phyloP scores from a whole-genome alignment of 2,329 filamentous ascomycete genomes.

The Hansfordia pulvinata region DNA sequence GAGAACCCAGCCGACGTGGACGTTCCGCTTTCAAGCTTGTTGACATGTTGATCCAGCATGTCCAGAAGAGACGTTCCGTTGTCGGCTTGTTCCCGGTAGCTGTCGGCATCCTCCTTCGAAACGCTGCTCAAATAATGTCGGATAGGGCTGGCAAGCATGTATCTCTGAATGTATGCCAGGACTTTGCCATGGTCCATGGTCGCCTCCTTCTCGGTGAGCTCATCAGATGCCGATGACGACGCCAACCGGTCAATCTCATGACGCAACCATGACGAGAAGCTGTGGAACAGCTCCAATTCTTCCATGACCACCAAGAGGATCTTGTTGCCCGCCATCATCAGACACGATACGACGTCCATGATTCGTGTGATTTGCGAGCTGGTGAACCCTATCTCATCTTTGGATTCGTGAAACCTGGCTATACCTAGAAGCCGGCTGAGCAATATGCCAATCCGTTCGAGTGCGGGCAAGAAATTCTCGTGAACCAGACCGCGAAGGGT shows the following conservation, averaged over 20 bases:
- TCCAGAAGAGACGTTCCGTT: conserved; percentile 30
- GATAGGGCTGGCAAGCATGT: conserved; percentile 53
- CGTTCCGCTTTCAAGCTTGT: conserved; percentile 29
- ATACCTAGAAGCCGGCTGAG: conserved; percentile 74
- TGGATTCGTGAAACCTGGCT: conserved; percentile 61
- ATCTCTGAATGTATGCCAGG: conserved; percentile 63
- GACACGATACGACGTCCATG: conserved; percentile 57
- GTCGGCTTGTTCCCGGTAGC: conserved; percentile 27
- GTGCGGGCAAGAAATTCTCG: conserved; percentile 75
- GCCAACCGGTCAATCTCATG: conserved; percentile 70
- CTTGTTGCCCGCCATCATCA: conserved; percentile 64
- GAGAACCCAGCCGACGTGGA: conserved; percentile 37
- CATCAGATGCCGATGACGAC: conserved; percentile 50
- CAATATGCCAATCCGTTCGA: conserved; percentile 72
- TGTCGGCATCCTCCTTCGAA: conserved; percentile 34
- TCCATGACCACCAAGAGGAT: conserved; percentile 58
- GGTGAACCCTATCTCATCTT: conserved; percentile 53
- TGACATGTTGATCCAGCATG: conserved; percentile 33
- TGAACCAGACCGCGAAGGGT: conserved; percentile 67
- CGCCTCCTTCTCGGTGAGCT: conserved; percentile 65
- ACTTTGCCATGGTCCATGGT: conserved; percentile 61
- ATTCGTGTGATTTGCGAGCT: conserved; percentile 48
- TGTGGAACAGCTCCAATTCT: conserved; percentile 63
- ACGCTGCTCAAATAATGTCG: conserved; percentile 42
- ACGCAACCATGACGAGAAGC: conserved; percentile 75